phyloP scores from a whole-genome alignment of 495 filamentous ascomycete genomes.

The Talaromyces nanjingensis region DNA sequence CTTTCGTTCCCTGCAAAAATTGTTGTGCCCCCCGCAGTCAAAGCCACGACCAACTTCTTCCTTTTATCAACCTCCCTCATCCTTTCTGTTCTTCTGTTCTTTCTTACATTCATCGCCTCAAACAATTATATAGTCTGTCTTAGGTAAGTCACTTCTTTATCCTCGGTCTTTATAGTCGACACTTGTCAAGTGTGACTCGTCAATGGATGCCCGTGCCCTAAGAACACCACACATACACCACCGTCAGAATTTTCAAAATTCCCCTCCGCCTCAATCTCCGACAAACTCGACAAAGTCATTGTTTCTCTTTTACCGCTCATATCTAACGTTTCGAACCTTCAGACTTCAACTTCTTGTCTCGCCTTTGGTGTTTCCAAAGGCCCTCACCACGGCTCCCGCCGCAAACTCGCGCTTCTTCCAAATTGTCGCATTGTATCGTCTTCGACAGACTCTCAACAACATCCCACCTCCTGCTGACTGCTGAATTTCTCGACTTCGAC shows the following conservation, averaged over 20 bases:
- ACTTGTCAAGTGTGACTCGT: background rate
- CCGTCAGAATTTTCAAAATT: background rate
- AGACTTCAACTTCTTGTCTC: conserved; percentile 5
- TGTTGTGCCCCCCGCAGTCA: background rate
- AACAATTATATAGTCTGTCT: background rate
- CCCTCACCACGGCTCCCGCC: conserved; percentile 68
- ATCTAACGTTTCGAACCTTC: background rate
- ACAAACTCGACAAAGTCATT: background rate
- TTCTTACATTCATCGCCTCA: background rate
- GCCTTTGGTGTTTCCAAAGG: conserved; percentile 71
- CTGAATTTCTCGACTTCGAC: conserved; percentile 45
- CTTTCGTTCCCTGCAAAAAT: background rate
- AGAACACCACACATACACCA: background rate
- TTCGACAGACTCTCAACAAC: conserved; percentile 59
- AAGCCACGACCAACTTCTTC: background rate
- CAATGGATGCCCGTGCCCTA: background rate
- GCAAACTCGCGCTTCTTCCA: conserved; percentile 61
- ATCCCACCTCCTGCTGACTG: conserved; percentile 67
- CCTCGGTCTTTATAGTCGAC: background rate
- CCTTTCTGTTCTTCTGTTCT: background rate
- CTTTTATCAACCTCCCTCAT: background rate
- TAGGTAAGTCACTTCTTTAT: background rate
- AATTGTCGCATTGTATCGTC: conserved; percentile 62
- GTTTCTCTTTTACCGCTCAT: background rate
- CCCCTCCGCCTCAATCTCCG: background rate